Base-by-base conservation (phyloP, 768 basidiomycete genomes). In the Pleurotus platypus region DNA sequence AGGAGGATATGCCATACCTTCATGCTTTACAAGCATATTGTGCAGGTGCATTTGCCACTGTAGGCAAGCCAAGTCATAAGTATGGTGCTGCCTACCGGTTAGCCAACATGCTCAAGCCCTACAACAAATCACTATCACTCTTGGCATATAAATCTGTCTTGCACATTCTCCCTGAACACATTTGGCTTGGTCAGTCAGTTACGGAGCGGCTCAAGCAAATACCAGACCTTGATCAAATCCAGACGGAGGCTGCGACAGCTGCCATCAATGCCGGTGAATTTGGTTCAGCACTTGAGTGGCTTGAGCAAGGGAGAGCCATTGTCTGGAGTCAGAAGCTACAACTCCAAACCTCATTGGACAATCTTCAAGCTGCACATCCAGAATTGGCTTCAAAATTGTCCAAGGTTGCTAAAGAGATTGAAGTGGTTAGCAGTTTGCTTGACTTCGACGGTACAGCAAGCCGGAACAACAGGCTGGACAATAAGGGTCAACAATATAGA, bases 251-350 rank as follows among this genome's bases (percentile, higher is more conserved):
- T 9, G 62, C 63, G 0, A 49, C 64, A 5, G 46, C 43, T 5
- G 62, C 61, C 2, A 58, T 65, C 45, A 15, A 30, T 12, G 12
- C 26, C 15, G 58, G 57, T 6, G 26, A 45, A n/a, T 24, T 27
- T 22, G 46, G 59, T 2, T 47, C 49, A 30, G 64, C 66, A 16
- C 37, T 67, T 5, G 66, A 67, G 37, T 67, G 64, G 64, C 56
- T 67, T 26, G 66, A 67, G 57, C 66, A 65, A 42, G 66, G 66
- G 18, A 62, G 66, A 2, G 59, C 61, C 26, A 53, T 67, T 16
- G 60, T 67, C 46, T 67, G 66, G 66, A 47, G 50, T 13, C 66
- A 67, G 39, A 42, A 59, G 7, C 47, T 61, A 12, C 6, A 56
- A 4, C 58, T 67, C 1, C 64, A 62, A 18, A 65, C 59, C 8